Evolutionary conservation across 2,329 filamentous ascomycete genomes (phyloP).

Genomic region (Ramularia collo-cygni): DNA sequence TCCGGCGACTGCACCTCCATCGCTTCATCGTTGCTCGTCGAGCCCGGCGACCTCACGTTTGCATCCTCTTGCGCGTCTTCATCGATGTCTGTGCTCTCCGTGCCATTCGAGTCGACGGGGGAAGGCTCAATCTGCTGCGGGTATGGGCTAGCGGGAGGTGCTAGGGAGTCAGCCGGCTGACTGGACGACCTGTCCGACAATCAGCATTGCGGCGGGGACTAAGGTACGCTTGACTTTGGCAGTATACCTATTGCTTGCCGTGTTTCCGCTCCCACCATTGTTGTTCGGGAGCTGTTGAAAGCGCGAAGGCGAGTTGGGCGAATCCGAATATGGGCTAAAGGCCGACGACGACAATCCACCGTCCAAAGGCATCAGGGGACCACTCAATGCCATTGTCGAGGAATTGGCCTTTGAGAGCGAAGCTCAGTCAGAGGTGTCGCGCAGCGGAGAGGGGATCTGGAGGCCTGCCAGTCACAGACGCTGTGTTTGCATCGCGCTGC

Average conservation of each 20-base stretch:
- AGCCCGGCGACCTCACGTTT: constrained; percentile 28
- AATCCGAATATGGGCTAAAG: constrained; percentile 47
- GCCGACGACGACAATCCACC: constrained; percentile 36
- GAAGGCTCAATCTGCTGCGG: constrained; percentile 68
- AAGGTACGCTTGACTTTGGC: neutral
- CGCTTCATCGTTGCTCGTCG: constrained; percentile 7
- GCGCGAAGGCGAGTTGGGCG: constrained; percentile 42
- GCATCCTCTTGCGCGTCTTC: constrained; percentile 62
- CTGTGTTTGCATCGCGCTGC: no score
- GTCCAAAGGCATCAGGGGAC: constrained; percentile 40
- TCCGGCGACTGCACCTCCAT: constrained; percentile 24
- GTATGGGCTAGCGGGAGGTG: constrained; percentile 45
- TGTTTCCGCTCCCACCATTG: constrained; percentile 19
- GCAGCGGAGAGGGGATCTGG: no score
- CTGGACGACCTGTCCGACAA: constrained; percentile 36
- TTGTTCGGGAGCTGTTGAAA: constrained; percentile 36
- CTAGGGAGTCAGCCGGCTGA: constrained; percentile 38
- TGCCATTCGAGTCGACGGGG: constrained; percentile 78
- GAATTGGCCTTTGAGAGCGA: no score
- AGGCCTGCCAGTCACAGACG: no score
- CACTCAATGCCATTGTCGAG: constrained; percentile 28
- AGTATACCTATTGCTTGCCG: constrained; percentile 32
- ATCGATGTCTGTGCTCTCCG: constrained; percentile 76
- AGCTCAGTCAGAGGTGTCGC: no score
- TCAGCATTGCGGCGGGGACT: no score